Evolutionary conservation across 2,329 filamentous ascomycete species (phyloP), one percentile per base, ranked within the genome.

Genomic region (Pleomassaria siparia): DNA sequence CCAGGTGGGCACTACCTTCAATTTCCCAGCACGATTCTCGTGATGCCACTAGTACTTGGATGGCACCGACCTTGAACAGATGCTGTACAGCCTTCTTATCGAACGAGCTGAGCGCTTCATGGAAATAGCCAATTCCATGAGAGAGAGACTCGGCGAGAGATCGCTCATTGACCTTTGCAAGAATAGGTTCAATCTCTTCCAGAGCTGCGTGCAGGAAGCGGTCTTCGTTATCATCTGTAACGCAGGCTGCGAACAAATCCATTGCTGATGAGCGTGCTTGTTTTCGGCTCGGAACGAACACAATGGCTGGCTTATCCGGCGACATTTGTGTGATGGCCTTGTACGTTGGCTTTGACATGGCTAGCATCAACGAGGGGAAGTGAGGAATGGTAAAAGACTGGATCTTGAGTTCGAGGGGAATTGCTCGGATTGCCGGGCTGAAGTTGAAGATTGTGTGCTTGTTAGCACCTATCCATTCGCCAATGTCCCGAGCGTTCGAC

Each of bases 391-490:
- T 89, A 74, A 94, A 99, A 1, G 91, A 92, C 72, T 99, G 94
- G 40, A 99, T 87, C 67, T 96, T 91, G 47, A 99, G 82, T 69
- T 97, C 92, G 25, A 99, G 76, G 18, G 92, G 91, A 15, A 96
- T 84, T 1, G 91, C 88, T 47, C 95, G 86, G 51, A 92, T 86
- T 63, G 92, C 87, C 2, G 94, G 94, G 61, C 90, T 96, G 76
- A 99, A 99, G 75, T 99, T 99, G 80, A 92, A 99, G 55, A 96
- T 96, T 40, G 94, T 95, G 69, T 99, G 94, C 76, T 96, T 97
- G 71, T 86, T 95, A 7, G 92, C 94, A 57, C 95, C 94, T 58
- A 99, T 91, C 94, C 94, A 99, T 73, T 96, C 94, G 43, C 92
- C 92, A 61, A 99, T 83, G 63, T 99, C 94, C 49, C 91, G 84